Conservation (phyloP, 106 monocot genomes). For the Xerophyta viscosa region DNA sequence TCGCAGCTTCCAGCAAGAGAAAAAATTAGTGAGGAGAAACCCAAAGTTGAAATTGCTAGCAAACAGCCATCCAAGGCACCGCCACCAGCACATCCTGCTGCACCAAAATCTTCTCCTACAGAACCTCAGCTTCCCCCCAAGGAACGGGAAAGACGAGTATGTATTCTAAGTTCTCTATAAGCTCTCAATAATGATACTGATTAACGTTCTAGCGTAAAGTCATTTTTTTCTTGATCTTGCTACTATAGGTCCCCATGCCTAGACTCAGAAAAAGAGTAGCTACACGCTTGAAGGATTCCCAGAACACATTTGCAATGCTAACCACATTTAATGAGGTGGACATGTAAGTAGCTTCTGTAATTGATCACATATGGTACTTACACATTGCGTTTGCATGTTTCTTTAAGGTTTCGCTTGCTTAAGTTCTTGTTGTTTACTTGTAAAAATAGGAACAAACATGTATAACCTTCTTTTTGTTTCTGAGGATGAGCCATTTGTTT, state of each 20-base stretch:
- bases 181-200: too few species aligned
- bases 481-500: too few species aligned
- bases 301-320: slow-evolving; percentile 94
- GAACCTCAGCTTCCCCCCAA: slow-evolving; percentile 97
- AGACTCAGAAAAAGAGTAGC: slow-evolving; percentile 85
- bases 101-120: slow-evolving; percentile 41
- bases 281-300: slow-evolving; percentile 93
- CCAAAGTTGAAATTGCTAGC: slow-evolving; percentile 29
- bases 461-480: too few species aligned
- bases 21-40: slow-evolving; percentile 18
- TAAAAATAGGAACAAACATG: too few species aligned
- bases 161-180: too few species aligned
- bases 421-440: too few species aligned
- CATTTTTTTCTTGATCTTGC: not conserved
- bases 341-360: too few species aligned
- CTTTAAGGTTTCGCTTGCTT: too few species aligned
- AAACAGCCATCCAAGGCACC: slow-evolving; percentile 51
- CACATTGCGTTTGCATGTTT: too few species aligned
- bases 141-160: slow-evolving; percentile 88
- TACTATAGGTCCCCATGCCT: slow-evolving; percentile 84
- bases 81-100: slow-evolving; percentile 33
- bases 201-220: too few species aligned
- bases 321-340: slow-evolving; percentile 99
- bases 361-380: too few species aligned
- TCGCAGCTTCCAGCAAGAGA: slow-evolving; percentile 21